These are phyloP conservation scores for Neovahlkampfia damariscottae DNA, from an alignment of 78 protist genomes.

Conservation along the genomic window DNA sequence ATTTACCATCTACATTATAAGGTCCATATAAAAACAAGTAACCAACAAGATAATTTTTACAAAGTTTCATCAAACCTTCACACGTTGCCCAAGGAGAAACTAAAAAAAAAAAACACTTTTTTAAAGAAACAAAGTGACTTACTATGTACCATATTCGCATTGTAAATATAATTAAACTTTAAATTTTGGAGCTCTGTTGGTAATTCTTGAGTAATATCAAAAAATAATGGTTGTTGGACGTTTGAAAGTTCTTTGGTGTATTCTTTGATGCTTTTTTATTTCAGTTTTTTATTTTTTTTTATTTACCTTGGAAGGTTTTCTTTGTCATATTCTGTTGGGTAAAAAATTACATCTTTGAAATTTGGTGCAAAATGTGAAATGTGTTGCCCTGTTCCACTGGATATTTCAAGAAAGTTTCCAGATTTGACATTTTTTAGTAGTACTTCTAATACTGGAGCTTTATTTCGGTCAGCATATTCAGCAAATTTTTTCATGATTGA, in stretches of 20 bases:
- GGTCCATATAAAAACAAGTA: background rate
- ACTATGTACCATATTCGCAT: too few species aligned
- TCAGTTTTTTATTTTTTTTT: background rate
- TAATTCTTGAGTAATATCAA: background rate
- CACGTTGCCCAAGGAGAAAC: background rate
- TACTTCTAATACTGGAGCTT: background rate
- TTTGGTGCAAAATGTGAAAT: background rate
- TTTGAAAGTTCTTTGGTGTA: background rate
- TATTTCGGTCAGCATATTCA: background rate
- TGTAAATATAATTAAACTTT: too few species aligned
- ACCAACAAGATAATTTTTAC: background rate
- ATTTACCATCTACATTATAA: background rate
- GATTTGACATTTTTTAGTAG: background rate
- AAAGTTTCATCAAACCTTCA: background rate
- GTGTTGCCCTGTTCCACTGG: background rate
- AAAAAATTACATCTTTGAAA: background rate
- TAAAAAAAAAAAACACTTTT: too few species aligned
- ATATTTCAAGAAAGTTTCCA: background rate
- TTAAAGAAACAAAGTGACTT: too few species aligned
- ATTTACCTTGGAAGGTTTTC: too few species aligned
- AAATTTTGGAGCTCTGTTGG: too few species aligned
- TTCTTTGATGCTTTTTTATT: background rate
- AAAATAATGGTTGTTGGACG: background rate
- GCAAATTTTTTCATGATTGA: too few species aligned
- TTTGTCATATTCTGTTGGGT: background rate